Conservation (phyloP, 2,329 filamentous ascomycete species). For the Pseudonectria foliicola region DNA sequence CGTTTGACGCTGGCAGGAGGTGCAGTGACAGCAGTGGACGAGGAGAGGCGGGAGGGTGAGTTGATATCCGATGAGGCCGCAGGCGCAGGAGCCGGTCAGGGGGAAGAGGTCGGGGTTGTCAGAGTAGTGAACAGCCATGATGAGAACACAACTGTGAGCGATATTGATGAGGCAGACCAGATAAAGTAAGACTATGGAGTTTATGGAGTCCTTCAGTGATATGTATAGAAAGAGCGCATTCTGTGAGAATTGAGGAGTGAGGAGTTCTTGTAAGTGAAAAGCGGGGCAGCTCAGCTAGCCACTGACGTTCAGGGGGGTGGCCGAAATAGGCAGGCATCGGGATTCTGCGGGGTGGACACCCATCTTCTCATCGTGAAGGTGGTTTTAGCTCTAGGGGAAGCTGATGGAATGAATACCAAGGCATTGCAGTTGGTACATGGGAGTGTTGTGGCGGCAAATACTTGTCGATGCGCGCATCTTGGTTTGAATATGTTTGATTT, state of each 20-base stretch:
- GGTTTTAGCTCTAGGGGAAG: too few species aligned
- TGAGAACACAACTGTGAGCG: slow-evolving; percentile 1
- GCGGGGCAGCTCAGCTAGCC: slow-evolving; percentile 17
- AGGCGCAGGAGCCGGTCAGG: slow-evolving; percentile 51
- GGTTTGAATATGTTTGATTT: too few species aligned
- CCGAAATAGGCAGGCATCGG: slow-evolving; percentile 23
- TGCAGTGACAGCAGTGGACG: slow-evolving; percentile 42
- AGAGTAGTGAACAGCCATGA: slow-evolving; percentile 19
- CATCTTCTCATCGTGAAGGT: too few species aligned
- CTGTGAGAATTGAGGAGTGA: not conserved
- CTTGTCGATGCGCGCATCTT: too few species aligned
- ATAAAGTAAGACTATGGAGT: not conserved
- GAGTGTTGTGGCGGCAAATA: too few species aligned
- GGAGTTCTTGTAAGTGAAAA: slow-evolving; percentile 6
- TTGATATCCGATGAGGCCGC: slow-evolving; percentile 62
- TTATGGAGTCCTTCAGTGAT: slow-evolving; percentile 1
- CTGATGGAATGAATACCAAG: too few species aligned
- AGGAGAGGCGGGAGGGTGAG: slow-evolving; percentile 47
- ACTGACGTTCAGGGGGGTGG: slow-evolving; percentile 19
- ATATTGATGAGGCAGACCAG: slow-evolving; percentile 1
- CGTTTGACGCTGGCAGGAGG: slow-evolving; percentile 37
- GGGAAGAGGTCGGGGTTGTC: slow-evolving; percentile 20
- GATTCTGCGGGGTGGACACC: too few species aligned
- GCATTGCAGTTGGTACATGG: too few species aligned
- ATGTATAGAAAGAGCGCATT: not conserved